Base-by-base conservation (phyloP, 2,329 filamentous ascomycete genomes). In the Alternaria gaisen region DNA sequence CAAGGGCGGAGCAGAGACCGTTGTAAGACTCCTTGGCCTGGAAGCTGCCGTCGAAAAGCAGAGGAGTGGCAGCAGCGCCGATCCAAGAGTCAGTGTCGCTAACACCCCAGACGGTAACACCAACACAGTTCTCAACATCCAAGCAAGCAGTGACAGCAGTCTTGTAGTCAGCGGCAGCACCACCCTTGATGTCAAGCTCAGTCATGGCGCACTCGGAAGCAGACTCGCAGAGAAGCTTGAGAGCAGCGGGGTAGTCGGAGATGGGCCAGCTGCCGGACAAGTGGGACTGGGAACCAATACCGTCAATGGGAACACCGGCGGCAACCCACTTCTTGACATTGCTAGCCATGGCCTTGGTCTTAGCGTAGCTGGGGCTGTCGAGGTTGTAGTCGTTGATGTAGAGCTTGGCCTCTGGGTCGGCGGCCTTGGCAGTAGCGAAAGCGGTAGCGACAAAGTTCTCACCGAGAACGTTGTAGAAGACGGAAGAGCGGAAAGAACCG, bases 321-420 rank as follows among this genome's bases (percentile, higher is more conserved):
- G 83, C 83, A 51, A 87, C 70, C 88, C 88, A 91, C 72, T 87
- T 85, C 71, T 85, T 85, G 66, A 92, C 89, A 70, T 88, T 81
- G 36, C 72, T 75, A 5, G 85, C 81, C 81, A 90, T 86, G 47
- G 79, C 82, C 16, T 76, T 80, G 4, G 82, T 82, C 81, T 93
- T 92, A 64, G 84, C 80, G 69, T 85, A 84, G 66, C 69, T 83
- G 18, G 88, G 83, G 43, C 77, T 81, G 79, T 91, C 89, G 53
- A 91, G 84, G 80, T 83, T 84, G 74, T 83, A 84, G 72, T 93
- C 90, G 78, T 93, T 93, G 80, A 92, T 91, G 81, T 91, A 93
- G 40, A 93, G 83, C 79, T 89, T 90, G 3, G 88, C 89, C 57
- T 78, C 70, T 3, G 90, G 88, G 74, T 92, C 90, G 14, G 88